Percentiles rank a stretch among this genome's conserved stretches.
phyloP scores from a whole-genome alignment of 2,329 filamentous ascomycete species.

The Microdochium nivale region DNA sequence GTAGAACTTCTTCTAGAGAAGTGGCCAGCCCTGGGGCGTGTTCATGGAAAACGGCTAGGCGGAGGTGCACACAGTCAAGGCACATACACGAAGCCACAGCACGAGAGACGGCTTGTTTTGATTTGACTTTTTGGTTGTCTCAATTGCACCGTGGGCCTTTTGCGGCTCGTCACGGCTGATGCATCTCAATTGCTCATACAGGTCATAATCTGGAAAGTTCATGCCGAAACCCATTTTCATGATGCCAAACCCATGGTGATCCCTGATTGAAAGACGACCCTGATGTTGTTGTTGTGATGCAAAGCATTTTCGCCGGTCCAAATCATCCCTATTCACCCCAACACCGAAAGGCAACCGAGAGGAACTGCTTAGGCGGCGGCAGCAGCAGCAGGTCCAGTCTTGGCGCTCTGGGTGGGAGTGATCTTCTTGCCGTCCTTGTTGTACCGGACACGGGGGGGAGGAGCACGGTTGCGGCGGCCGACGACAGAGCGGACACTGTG shows the following conservation, averaged over 20 bases:
- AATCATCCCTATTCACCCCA: conserved; percentile 6
- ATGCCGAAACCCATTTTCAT: conserved; percentile 5
- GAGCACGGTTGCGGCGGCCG: conserved; percentile 97
- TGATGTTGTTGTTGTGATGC: conserved; percentile 1
- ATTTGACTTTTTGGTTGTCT: background rate
- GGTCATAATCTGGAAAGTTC: conserved; percentile 5
- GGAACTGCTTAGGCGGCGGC: conserved; percentile 24
- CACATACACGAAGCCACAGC: background rate
- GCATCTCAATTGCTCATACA: conserved; percentile 3
- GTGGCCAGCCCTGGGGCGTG: no score
- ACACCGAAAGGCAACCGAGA: conserved; percentile 13
- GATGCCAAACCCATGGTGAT: background rate
- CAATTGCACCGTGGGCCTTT: background rate
- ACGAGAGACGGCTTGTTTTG: background rate
- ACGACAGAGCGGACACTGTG: conserved; percentile 89
- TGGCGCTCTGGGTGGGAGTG: conserved; percentile 71
- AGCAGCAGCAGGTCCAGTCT: no score
- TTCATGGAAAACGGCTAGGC: no score
- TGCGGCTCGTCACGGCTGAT: background rate
- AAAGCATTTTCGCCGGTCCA: background rate
- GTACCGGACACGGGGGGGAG: conserved; percentile 94
- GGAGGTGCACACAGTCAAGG: no score
- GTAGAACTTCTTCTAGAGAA: no score
- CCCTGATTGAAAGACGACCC: background rate
- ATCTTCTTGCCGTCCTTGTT: conserved; percentile 99